Conservation (phyloP, 805 yeast genomes). For the Pichia ethanolica region DNA sequence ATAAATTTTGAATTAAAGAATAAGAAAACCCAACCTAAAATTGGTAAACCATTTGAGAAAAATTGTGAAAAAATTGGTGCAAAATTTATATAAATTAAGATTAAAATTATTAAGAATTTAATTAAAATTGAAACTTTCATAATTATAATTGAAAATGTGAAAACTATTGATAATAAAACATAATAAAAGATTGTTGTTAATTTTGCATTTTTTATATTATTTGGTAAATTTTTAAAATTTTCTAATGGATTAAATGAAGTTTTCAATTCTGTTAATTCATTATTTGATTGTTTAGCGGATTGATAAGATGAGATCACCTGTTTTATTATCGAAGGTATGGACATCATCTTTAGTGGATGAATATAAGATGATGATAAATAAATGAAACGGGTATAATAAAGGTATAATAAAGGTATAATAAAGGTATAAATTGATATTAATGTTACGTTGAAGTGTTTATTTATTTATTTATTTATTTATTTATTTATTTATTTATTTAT, state of each 20-base stretch:
- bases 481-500: too few species aligned
- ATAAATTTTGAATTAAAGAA: conserved; percentile 73
- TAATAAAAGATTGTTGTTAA: conserved; percentile 12
- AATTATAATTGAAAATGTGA: conserved; percentile 20
- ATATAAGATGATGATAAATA: background rate
- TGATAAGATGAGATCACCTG: background rate
- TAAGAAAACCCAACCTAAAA: conserved; percentile 79
- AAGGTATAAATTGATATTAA: background rate
- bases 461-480: too few species aligned
- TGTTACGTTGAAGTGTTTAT: too few species aligned
- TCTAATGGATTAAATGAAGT: conserved; percentile 6
- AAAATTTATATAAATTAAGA: conserved; percentile 28
- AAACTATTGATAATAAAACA: conserved; percentile 13
- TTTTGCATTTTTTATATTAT: background rate
- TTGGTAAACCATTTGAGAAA: conserved; percentile 75
- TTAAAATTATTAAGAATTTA: conserved; percentile 13
- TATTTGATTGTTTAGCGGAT: background rate
- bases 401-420: background rate
- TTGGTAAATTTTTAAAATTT: background rate
- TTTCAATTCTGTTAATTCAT: background rate
- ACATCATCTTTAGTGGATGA: background rate
- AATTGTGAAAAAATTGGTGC: conserved; percentile 83
- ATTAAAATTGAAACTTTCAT: conserved; percentile 14
- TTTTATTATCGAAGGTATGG: background rate
- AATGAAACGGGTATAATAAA: background rate